phyloP scores from a whole-genome alignment of 73 alveolate species.

The Uronychia setigera region DNA sequence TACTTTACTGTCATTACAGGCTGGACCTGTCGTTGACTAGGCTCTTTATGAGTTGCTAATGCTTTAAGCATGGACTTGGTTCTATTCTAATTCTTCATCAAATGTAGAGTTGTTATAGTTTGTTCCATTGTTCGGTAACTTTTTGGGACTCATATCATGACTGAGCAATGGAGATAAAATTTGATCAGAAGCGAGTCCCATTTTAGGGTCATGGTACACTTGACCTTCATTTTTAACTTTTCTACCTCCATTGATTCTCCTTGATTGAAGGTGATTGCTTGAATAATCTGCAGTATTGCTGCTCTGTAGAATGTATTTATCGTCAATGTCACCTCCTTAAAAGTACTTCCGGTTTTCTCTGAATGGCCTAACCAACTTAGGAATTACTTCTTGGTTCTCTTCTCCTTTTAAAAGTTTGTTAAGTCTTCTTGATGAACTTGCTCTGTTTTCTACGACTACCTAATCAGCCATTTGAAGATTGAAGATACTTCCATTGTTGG shows the following conservation, averaged over 20 bases:
- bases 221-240: not conserved
- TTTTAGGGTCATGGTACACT: too few relatives aligned
- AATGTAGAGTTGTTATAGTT: not conserved
- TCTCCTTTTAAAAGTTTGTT: not conserved
- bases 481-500: not conserved
- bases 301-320: not conserved
- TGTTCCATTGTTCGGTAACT: not conserved
- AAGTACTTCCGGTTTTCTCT: not conserved
- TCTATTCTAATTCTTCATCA: not conserved
- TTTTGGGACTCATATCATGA: not conserved
- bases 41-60: not conserved
- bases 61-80: not conserved
- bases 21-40: not conserved
- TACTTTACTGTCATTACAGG: not conserved
- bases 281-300: not conserved
- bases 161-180: not conserved
- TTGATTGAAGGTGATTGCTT: not conserved
- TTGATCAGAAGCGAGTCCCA: too few relatives aligned
- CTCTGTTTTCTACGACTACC: not conserved
- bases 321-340: not conserved
- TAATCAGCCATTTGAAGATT: not conserved
- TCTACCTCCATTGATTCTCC: not conserved
- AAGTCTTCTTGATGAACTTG: not conserved
- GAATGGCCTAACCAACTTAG: not conserved
- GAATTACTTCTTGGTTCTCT: too few relatives aligned